Conservation (phyloP, 257 asterid species). For the Gynochthodes officinalis region DNA sequence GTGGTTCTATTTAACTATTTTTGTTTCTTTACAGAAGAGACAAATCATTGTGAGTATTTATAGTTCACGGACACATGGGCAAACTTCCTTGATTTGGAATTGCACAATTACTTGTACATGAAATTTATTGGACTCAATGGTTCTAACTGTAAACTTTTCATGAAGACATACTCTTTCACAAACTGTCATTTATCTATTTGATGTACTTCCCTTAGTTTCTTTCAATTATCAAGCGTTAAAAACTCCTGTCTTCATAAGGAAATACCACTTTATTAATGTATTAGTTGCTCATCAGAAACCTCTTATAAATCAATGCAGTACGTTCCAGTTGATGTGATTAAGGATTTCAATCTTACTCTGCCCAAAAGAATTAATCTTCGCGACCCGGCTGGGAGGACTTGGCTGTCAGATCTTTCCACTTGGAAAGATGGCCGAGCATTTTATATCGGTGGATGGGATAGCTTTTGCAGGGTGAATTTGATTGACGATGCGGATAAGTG, state of each 20-base stretch:
- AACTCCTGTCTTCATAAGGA: no score
- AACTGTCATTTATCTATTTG: neutral
- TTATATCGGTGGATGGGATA: constrained; percentile 35
- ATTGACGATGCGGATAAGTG: constrained; percentile 13
- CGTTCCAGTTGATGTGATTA: constrained; percentile 29
- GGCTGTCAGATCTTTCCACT: constrained; percentile 12
- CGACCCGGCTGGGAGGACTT: constrained; percentile 25
- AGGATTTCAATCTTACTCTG: constrained; percentile 9
- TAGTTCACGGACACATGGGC: no score
- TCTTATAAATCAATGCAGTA: constrained; percentile 21
- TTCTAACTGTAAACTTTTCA: neutral
- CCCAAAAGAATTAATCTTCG: constrained; percentile 12
- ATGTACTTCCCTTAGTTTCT: neutral
- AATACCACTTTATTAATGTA: neutral
- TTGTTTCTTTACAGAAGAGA: neutral
- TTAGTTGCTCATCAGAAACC: neutral
- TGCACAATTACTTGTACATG: neutral
- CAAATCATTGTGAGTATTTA: no score
- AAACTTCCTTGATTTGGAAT: neutral
- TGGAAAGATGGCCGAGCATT: constrained; percentile 38
- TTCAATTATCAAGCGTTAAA: no score
- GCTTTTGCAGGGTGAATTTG: constrained; percentile 25
- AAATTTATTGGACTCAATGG: neutral
- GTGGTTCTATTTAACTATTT: neutral
- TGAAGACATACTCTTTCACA: neutral